Evolutionary conservation across 1,139 yeast genomes (phyloP).

Genomic region (Magnusiomyces paraingens): DNA sequence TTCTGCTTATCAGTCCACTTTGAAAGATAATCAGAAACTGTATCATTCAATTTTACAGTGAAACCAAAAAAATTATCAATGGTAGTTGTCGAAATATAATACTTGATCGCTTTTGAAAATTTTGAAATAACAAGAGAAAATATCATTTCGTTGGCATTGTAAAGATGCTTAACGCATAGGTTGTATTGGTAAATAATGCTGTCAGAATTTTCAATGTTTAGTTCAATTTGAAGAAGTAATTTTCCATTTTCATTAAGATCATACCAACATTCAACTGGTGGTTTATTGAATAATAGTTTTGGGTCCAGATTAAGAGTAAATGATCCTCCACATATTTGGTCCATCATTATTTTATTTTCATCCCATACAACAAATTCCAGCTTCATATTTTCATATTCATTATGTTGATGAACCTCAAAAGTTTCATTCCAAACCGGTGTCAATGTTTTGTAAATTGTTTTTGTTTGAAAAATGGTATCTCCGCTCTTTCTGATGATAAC

Average conservation of each 20-base stretch:
- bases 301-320: not conserved
- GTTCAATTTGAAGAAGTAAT: not conserved
- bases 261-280: not conserved
- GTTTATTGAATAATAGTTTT: not conserved
- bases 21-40: not conserved
- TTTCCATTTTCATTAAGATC: not conserved
- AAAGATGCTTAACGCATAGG: conserved; percentile 5
- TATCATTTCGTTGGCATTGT: not conserved
- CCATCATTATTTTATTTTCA: conserved; percentile 2
- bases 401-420: conserved; percentile 19
- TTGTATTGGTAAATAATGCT: conserved; percentile 4
- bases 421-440: conserved; percentile 78
- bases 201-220: not conserved
- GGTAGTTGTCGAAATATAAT: conserved; percentile 3
- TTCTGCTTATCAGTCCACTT: not conserved
- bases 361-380: conserved; percentile 4
- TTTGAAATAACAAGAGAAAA: not conserved
- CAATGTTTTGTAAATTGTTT: conserved; percentile 70
- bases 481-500: conserved; percentile 57
- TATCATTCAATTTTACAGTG: not conserved
- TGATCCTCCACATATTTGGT: not conserved
- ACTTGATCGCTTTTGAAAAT: not conserved
- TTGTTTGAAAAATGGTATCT: conserved; percentile 55
- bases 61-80: not conserved
- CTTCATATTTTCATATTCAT: not conserved